Conservation (phyloP, 768 basidiomycete species). For the Leccinum imitatum region DNA sequence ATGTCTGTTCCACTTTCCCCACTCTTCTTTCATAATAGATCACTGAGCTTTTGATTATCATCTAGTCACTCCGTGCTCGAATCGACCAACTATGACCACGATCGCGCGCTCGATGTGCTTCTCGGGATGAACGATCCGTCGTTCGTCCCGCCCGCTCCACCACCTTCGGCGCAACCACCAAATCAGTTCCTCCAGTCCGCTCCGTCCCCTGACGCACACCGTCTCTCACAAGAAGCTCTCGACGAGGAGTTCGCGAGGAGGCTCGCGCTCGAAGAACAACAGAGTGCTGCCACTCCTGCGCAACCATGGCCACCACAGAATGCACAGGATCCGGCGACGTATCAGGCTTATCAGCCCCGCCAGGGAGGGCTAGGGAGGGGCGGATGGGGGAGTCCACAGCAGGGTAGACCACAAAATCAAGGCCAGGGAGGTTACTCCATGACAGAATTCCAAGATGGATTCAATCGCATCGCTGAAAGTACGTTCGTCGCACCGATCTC, state of each 20-base stretch:
- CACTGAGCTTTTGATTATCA: background rate
- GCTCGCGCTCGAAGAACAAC: constrained; percentile 61
- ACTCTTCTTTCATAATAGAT: background rate
- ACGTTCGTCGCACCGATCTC: constrained; percentile 25
- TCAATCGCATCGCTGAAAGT: constrained; percentile 80
- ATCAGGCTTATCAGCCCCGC: constrained; percentile 28
- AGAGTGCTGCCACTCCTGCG: constrained; percentile 16
- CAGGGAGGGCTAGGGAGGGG: constrained; percentile 7
- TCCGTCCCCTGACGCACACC: constrained; percentile 28
- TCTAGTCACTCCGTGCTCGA: constrained; percentile 67
- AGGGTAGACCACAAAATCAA: constrained; percentile 11
- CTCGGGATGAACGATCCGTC: constrained; percentile 87
- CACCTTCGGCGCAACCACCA: background rate
- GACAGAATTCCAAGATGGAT: constrained; percentile 70
- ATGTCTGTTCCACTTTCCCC: constrained; percentile 44
- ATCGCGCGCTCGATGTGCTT: constrained; percentile 71
- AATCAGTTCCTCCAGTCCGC: constrained; percentile 2
- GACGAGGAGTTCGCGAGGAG: constrained; percentile 80
- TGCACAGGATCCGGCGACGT: constrained; percentile 8
- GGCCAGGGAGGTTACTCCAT: constrained; percentile 47
- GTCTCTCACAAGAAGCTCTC: constrained; percentile 57
- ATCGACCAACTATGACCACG: constrained; percentile 68
- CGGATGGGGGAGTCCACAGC: constrained; percentile 4
- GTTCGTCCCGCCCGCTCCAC: constrained; percentile 45
- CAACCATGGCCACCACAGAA: constrained; percentile 21